These are phyloP conservation scores for Protomyces pachydermus DNA, from an alignment of 1,139 yeast species.

Conservation along the genomic window DNA sequence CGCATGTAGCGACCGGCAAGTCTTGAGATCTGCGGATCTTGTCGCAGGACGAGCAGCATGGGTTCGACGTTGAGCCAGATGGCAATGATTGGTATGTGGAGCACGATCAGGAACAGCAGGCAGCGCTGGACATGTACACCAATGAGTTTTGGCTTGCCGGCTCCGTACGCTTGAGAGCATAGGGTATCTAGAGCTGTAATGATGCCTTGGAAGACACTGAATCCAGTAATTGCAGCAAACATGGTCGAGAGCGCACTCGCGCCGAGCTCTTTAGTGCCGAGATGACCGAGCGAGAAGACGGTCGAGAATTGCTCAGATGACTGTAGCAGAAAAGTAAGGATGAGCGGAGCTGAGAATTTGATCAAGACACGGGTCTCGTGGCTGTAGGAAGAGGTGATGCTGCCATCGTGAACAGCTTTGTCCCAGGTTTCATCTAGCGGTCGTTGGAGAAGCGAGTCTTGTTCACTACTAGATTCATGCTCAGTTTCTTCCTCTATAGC, in stretches of 20 bases:
- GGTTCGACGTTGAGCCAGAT: constrained; percentile 52
- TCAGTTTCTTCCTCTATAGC: background rate
- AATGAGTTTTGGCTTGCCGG: constrained; percentile 50
- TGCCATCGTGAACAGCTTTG: constrained; percentile 7
- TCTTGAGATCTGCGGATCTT: constrained; percentile 47
- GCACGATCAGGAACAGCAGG: constrained; percentile 35
- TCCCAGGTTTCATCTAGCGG: constrained; percentile 7
- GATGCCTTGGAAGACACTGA: constrained; percentile 81
- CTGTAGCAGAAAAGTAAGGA: constrained; percentile 71
- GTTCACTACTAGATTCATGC: background rate
- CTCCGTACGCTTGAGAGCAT: constrained; percentile 62
- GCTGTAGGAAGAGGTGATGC: constrained; percentile 29
- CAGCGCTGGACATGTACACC: constrained; percentile 58
- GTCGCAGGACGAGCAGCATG: constrained; percentile 18
- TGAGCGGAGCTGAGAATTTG: constrained; percentile 55
- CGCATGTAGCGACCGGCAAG: constrained; percentile 63
- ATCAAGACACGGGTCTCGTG: constrained; percentile 45
- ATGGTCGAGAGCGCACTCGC: constrained; percentile 82
- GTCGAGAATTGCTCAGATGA: constrained; percentile 80
- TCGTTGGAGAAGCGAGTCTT: background rate
- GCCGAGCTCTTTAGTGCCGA: constrained; percentile 70
- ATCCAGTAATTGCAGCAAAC: constrained; percentile 73
- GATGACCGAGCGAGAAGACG: constrained; percentile 74
- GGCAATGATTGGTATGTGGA: constrained; percentile 47
- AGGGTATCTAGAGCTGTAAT: constrained; percentile 83